Conservation (phyloP, 129 eudicot species). For the Deinandra increscens region DNA sequence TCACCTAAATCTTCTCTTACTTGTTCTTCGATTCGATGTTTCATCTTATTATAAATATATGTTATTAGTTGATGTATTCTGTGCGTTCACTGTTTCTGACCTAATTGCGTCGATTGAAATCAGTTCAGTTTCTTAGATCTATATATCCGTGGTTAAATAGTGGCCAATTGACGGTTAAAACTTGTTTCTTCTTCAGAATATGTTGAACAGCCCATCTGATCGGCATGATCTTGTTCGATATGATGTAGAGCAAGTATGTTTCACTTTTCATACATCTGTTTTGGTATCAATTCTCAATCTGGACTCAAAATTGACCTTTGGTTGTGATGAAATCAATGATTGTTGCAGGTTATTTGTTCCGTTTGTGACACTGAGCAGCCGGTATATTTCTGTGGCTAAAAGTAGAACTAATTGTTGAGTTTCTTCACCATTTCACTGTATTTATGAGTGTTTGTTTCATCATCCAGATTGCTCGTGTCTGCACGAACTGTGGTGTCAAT, state of each 20-base stretch:
- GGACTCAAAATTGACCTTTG: background rate
- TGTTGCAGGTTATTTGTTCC: constrained; percentile 80
- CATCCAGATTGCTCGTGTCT: constrained; percentile 67
- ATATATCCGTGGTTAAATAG: background rate
- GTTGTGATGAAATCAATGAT: constrained; percentile 10
- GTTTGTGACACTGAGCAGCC: constrained; percentile 98
- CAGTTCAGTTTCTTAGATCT: constrained; percentile 21
- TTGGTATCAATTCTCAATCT: constrained; percentile 6
- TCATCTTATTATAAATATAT: background rate
- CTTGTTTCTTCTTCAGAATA: constrained; percentile 40
- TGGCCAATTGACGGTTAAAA: constrained; percentile 1
- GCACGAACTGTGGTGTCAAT: constrained; percentile 92
- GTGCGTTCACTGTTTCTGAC: constrained; percentile 4
- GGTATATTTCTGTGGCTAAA: constrained; percentile 43
- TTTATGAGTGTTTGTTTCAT: constrained; percentile 3
- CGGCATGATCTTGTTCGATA: constrained; percentile 75
- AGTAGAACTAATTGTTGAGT: constrained; percentile 2
- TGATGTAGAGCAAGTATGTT: constrained; percentile 80
- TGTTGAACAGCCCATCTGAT: constrained; percentile 58
- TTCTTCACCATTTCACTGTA: constrained; percentile 6
- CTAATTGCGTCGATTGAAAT: background rate
- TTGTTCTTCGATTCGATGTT: background rate
- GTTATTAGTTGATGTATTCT: background rate
- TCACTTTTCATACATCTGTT: background rate
- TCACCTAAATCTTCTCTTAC: background rate